phyloP scores from a whole-genome alignment of 2,329 filamentous ascomycete genomes.

The Lasiodiplodia citricola region DNA sequence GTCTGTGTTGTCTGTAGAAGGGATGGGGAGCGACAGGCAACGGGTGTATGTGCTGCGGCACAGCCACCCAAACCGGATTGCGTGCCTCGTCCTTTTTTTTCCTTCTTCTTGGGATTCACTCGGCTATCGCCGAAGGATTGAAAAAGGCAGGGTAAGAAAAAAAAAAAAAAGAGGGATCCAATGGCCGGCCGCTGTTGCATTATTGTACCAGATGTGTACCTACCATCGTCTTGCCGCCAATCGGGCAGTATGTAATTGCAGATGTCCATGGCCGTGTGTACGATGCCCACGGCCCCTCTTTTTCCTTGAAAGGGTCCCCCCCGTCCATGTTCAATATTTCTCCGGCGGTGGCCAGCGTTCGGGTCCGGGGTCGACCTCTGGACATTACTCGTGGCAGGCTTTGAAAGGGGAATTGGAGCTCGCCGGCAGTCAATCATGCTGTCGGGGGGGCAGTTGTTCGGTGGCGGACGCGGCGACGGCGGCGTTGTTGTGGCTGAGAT shows the following conservation, averaged over 20 bases:
- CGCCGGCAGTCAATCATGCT: neutral
- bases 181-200: neutral
- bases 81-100: neutral
- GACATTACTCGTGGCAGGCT: neutral
- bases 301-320: neutral
- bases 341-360: neutral
- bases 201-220: neutral
- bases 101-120: neutral
- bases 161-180: neutral
- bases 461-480: neutral
- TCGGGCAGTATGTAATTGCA: neutral
- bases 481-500: neutral
- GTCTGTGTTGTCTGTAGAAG: neutral
- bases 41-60: constrained; percentile 8
- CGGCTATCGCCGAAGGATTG: neutral
- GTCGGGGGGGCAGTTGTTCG: neutral
- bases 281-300: neutral
- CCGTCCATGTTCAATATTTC: neutral
- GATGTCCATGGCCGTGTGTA: neutral
- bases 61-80: neutral
- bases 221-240: neutral
- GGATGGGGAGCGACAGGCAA: neutral
- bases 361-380: neutral
- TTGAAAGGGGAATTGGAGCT: neutral
- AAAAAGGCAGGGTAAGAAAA: neutral